Conservation (phyloP, 2,329 filamentous ascomycete species). For the Fusarium lyarnte region DNA sequence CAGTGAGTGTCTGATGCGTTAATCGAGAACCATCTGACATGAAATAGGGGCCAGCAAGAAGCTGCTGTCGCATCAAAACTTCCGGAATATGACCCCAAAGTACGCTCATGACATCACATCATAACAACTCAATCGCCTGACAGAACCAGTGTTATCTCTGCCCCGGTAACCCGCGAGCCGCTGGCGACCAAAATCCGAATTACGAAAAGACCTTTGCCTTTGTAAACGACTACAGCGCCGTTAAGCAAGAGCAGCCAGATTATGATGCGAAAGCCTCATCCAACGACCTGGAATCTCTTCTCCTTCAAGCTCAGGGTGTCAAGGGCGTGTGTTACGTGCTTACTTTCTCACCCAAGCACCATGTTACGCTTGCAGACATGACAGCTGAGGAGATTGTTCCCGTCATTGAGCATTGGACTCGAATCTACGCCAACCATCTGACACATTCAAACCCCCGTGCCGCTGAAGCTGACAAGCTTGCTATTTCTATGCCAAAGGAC, state of each 20-base stretch:
- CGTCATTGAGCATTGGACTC: conserved; percentile 89
- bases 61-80: conserved; percentile 72
- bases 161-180: conserved; percentile 87
- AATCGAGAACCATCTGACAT: conserved; percentile 4
- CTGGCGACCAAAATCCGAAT: conserved; percentile 85
- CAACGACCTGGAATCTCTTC: conserved; percentile 73
- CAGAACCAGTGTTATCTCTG: conserved; percentile 84
- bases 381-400: conserved; percentile 78
- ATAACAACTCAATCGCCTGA: conserved; percentile 10
- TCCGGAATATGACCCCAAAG: conserved; percentile 82
- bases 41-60: conserved; percentile 78
- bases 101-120: conserved; percentile 46
- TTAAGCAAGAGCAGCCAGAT: conserved; percentile 89
- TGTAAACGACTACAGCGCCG: conserved; percentile 96
- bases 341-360: conserved; percentile 90
- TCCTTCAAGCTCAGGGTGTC: conserved; percentile 85
- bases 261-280: conserved; percentile 64
- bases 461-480: conserved; percentile 50
- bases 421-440: conserved; percentile 85
- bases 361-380: conserved; percentile 93
- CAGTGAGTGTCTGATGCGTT: conserved; percentile 70
- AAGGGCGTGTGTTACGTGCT: conserved; percentile 97
- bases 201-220: conserved; percentile 93
- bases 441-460: conserved; percentile 74
- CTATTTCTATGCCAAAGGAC: conserved; percentile 51